These are phyloP conservation scores for Mucor lusitanicus DNA, from an alignment of 371 early-diverging fungal genomes.

Conservation along the genomic window DNA sequence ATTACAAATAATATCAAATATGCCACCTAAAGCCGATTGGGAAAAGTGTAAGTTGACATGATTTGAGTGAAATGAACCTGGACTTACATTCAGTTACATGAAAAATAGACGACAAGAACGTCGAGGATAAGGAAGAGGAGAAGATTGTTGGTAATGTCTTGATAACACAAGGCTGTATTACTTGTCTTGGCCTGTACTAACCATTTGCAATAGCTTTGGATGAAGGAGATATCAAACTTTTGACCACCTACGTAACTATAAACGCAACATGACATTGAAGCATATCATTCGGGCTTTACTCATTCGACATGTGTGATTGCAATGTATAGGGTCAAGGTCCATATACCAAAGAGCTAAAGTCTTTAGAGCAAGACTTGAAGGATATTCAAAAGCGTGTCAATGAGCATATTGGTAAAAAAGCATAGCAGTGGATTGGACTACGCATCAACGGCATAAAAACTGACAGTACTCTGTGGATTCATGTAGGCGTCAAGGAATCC, in stretches of 20 bases:
- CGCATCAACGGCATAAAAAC: background rate
- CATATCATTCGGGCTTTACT: background rate
- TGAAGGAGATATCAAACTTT: constrained; percentile 95
- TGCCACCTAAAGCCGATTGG: constrained; percentile 70
- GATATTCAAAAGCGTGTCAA: constrained; percentile 96
- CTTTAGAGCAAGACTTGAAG: constrained; percentile 90
- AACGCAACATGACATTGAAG: background rate
- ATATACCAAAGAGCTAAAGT: constrained; percentile 91
- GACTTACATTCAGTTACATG: background rate
- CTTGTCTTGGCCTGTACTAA: background rate
- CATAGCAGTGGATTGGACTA: background rate
- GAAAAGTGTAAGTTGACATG: constrained; percentile 82
- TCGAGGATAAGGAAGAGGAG: constrained; percentile 82
- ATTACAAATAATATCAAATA: constrained; percentile 6
- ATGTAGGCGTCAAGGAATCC: constrained; percentile 94
- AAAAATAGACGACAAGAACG: constrained; percentile 74
- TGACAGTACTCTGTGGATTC: background rate
- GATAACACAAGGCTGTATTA: background rate
- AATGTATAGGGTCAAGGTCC: constrained; percentile 91
- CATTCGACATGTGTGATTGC: background rate
- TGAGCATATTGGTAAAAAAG: constrained; percentile 90
- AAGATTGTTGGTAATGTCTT: constrained; percentile 81
- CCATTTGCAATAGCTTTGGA: constrained; percentile 71
- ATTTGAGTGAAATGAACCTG: background rate
- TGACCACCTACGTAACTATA: constrained; percentile 83